Evolutionary conservation across 2,329 filamentous ascomycete genomes (phyloP), one percentile per base, ranked within the genome.

Genomic region (Fusarium duplospermum): DNA sequence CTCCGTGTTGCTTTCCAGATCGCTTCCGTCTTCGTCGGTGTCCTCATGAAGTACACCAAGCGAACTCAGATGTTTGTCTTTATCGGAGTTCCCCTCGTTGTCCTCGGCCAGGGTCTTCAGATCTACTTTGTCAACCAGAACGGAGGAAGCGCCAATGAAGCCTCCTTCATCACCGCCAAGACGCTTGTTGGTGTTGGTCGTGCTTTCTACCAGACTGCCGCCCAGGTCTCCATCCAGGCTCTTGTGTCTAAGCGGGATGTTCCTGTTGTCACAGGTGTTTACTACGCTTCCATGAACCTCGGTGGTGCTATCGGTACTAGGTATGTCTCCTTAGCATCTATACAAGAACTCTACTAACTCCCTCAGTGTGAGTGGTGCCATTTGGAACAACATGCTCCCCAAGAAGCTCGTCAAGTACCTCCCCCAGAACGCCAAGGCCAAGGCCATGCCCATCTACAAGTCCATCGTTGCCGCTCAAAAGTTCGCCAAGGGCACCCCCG

Each of bases 1-100:
- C 75, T 81, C 18, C 75, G 79, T 4, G 79, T 84, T 3, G 77
- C 83, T 10, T 83, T 83, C 62, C 82, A 84, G 56, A 81, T 84
- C 6, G 77, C 79, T 0, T 80, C 81, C 1, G 78, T 84, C 3
- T 66, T 83, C 2, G 81, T 78, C 6, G 82, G 79, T 0, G 31
- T 83, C 10, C 67, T 78, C 38, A 83, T 84, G 77, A 83, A 82
- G 50, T 84, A 80, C 66, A 80, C 80, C 6, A 82, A 80, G 56
- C 77, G 78, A 4, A 80, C 82, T 0, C 80, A 84, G 56, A 76
- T 81, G 14, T 84, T 67, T 14, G 70, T 77, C 36, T 73, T 71
- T 2, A 62, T 75, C 4, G 76, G 76, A 4, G 81, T 82, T 8
- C 80, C 82, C 0, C 71, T 84, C 0, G 78, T 79, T 22, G 76